These are phyloP conservation scores for Wakefieldia striispora DNA, from an alignment of 768 basidiomycete species.

Conservation along the genomic window DNA sequence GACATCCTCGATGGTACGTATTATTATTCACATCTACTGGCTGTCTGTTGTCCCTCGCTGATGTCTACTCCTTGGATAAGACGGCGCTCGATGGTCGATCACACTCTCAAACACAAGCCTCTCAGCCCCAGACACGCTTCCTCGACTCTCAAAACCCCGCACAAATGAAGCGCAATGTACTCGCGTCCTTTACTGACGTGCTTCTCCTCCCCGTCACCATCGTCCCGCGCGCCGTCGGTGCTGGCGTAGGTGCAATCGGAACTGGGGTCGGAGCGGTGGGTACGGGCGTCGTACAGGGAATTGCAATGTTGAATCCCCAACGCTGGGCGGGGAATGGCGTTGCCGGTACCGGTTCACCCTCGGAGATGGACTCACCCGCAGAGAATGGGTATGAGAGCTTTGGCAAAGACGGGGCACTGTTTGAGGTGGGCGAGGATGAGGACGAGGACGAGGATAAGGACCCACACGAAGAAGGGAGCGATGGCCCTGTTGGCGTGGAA, in stretches of 20 bases:
- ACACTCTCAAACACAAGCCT: neutral
- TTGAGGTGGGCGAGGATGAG: constrained; percentile 49
- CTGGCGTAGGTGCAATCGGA: constrained; percentile 67
- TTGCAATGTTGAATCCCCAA: constrained; percentile 88
- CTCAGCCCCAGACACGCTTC: constrained; percentile 52
- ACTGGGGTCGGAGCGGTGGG: constrained; percentile 55
- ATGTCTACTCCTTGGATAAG: neutral
- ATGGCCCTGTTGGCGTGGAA: neutral
- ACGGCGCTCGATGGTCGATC: constrained; percentile 7
- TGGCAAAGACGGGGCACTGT: constrained; percentile 40
- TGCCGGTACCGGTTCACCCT: neutral
- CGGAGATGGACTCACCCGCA: neutral
- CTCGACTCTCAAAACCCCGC: constrained; percentile 85
- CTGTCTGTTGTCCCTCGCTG: too few relatives aligned
- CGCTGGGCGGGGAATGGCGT: constrained; percentile 62
- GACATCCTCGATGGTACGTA: constrained; percentile 35
- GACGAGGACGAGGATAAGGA: constrained; percentile 23
- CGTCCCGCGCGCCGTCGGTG: constrained; percentile 79
- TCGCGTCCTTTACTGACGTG: constrained; percentile 87
- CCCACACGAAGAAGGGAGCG: neutral
- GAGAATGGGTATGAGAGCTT: constrained; percentile 21
- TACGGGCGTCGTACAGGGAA: constrained; percentile 76
- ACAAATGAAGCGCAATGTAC: constrained; percentile 86
- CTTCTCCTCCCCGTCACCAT: constrained; percentile 94
- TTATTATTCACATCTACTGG: neutral